phyloP scores from a whole-genome alignment of 495 filamentous ascomycete species.

The Glarea lozoyensis region DNA sequence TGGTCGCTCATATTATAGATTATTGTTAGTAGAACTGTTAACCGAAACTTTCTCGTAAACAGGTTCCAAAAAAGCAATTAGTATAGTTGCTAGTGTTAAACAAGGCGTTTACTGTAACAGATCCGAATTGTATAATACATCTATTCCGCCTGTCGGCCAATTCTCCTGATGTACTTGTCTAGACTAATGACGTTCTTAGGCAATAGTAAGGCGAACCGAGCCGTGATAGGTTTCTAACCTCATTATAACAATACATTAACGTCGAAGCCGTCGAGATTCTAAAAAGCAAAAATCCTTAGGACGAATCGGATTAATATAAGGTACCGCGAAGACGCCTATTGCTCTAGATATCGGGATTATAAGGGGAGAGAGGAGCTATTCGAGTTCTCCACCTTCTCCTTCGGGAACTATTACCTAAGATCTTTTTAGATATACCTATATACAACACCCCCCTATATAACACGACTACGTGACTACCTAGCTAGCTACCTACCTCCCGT shows the following conservation, averaged over 20 bases:
- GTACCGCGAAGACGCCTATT: no score
- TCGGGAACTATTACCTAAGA: slow-evolving; percentile 3
- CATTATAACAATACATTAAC: neutral
- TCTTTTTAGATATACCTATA: slow-evolving; percentile 5
- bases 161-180: neutral
- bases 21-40: no score
- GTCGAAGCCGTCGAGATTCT: neutral
- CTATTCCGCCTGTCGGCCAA: no score
- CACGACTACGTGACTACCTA: neutral
- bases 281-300: neutral
- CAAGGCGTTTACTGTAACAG: no score
- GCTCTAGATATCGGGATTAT: slow-evolving; percentile 1
- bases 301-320: slow-evolving; percentile 15
- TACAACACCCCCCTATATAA: slow-evolving; percentile 12
- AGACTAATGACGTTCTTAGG: neutral
- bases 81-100: no score
- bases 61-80: no score
- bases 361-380: slow-evolving; percentile 14
- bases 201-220: slow-evolving; percentile 9
- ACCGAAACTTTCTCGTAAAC: no score
- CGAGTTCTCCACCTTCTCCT: neutral
- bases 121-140: no score
- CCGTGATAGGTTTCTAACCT: slow-evolving; percentile 7
- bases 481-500: neutral
- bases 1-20: no score